Evolutionary conservation across 768 basidiomycete species (phyloP), one percentile per base, ranked within the genome.

Genomic region (Leucosporidium scottii): DNA sequence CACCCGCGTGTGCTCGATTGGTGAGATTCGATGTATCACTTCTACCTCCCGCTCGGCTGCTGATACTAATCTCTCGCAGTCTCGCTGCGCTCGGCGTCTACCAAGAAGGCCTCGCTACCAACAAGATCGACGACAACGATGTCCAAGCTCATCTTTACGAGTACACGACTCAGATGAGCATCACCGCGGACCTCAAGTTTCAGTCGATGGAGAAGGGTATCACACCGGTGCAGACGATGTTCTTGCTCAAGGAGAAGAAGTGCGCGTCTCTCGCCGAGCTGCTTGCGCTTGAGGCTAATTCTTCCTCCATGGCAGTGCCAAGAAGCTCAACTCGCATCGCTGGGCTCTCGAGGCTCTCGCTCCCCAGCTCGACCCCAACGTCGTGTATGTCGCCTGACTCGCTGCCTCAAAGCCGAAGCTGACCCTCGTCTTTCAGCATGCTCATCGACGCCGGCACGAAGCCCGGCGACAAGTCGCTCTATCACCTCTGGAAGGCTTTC

Each of bases 341-440:
- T 94, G 93, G 93, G 81, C 94, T 36, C 93, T 97, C 82, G 93
- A 97, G 73, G 93, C 90, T 31, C 88, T 97, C 61, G 92, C 84
- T 0, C 82, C 86, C 1, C 81, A 93, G 76, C 79, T 96, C 39
- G 86, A 89, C 80, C 89, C 93, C n/a, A 96, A 93, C 74, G 87
- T 97, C 15, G 85, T 87, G 51, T 44, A 44, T 3, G 50, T 9
- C 6, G 50, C 9, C 50, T 21, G 15, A 18, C 39, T 3, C 50
- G 3, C 2, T 51, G 4, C 23, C 17, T 13, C 23, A 10, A 3
- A 2, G 50, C 50, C 25, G 8, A 51, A 27, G 9, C 50, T 23
- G 25, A 51, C 50, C 23, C 23, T 51, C 21, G 50, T 3, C 39
- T 6, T 44, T 44, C 39, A 44, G 50, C 50, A 56, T 25, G 61